Evolutionary conservation across 1,284 basidiomycete genomes (phyloP).

Genomic region (Peniophora sp.): DNA sequence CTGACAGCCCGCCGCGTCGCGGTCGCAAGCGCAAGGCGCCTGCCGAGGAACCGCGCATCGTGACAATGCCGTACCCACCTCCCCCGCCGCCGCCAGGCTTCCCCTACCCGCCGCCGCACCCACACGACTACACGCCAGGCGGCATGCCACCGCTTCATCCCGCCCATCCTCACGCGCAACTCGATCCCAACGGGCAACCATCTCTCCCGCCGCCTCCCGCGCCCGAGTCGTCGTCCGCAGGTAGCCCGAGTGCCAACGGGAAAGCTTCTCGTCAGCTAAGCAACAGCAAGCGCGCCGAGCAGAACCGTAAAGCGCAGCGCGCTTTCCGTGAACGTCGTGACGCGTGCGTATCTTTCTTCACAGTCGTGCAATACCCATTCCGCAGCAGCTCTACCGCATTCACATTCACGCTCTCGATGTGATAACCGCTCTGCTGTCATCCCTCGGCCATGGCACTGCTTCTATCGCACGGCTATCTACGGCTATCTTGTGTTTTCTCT

Average conservation of each 20-base stretch:
- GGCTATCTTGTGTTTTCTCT: background rate
- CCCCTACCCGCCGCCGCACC: constrained; percentile 30
- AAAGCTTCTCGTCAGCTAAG: constrained; percentile 47
- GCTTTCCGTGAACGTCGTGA: constrained; percentile 80
- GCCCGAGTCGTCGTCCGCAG: background rate
- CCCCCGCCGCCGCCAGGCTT: constrained; percentile 9
- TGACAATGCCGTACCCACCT: constrained; percentile 15
- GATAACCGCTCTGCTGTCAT: no score
- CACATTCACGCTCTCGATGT: no score
- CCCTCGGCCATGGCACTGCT: no score
- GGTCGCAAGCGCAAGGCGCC: constrained; percentile 31
- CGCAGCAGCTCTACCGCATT: no score
- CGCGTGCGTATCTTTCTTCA: constrained; percentile 46
- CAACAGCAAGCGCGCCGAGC: constrained; percentile 76
- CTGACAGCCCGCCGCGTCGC: constrained; percentile 23
- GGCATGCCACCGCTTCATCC: constrained; percentile 15
- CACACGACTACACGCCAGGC: constrained; percentile 14
- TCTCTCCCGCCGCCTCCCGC: no score
- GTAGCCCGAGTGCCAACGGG: background rate
- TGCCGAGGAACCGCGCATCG: constrained; percentile 21
- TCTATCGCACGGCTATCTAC: no score
- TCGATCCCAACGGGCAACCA: background rate
- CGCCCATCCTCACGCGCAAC: constrained; percentile 20
- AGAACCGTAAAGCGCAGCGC: constrained; percentile 80
- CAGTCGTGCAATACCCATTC: background rate